Evolutionary conservation across 2,329 filamentous ascomycete genomes (phyloP).

Genomic region (Botrytis fabae): DNA sequence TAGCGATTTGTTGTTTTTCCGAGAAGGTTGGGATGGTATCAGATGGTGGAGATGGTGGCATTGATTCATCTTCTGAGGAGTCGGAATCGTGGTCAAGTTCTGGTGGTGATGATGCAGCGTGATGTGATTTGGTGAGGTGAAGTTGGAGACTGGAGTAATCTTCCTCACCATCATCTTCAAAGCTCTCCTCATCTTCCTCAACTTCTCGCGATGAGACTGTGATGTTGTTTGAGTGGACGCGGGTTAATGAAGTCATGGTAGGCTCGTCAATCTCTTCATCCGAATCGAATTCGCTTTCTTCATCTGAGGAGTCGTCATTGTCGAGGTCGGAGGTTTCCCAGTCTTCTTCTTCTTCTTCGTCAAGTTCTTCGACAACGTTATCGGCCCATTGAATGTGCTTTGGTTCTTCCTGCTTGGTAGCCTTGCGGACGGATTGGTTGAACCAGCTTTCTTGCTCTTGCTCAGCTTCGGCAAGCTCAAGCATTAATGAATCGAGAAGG

Average conservation of each 20-base stretch:
- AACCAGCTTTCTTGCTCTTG: constrained; percentile 96
- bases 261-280: constrained; percentile 61
- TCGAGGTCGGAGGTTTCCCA: constrained; percentile 65
- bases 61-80: constrained; percentile 68
- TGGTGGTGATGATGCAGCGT: constrained; percentile 56
- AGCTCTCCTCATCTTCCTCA: constrained; percentile 44
- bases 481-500: constrained; percentile 94
- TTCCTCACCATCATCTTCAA: constrained; percentile 58
- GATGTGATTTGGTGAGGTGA: constrained; percentile 67
- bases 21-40: constrained; percentile 57
- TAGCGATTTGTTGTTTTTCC: constrained; percentile 53
- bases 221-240: constrained; percentile 46
- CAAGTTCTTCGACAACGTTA: constrained; percentile 66
- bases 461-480: constrained; percentile 87
- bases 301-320: constrained; percentile 53
- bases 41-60: constrained; percentile 59
- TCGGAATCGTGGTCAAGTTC: constrained; percentile 69
- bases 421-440: constrained; percentile 87
- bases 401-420: constrained; percentile 55
- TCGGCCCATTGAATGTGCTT: constrained; percentile 88
- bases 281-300: constrained; percentile 51
- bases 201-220: constrained; percentile 7
- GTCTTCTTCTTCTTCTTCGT: constrained; percentile 60
- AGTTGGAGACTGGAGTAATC: constrained; percentile 66
- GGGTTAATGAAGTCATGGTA: constrained; percentile 49